Conservation (phyloP, 1,139 yeast species). For the Debaryomyces coudertii region DNA sequence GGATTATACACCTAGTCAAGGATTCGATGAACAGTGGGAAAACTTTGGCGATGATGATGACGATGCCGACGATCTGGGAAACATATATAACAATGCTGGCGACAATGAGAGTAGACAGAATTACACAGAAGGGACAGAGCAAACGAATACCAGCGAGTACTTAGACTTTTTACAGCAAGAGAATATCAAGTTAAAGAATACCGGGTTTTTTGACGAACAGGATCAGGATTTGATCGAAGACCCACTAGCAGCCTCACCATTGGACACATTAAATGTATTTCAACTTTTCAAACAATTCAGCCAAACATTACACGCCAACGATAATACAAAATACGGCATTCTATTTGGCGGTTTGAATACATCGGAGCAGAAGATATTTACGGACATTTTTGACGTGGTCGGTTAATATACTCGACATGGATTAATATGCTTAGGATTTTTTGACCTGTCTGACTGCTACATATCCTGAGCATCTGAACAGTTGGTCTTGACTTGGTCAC, state of each 20-base stretch:
- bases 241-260: slow-evolving; percentile 75
- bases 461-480: too few relatives aligned
- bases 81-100: too few relatives aligned
- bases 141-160: slow-evolving; percentile 37
- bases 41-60: slow-evolving; percentile 31
- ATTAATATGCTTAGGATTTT: too few relatives aligned
- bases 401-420: slow-evolving; percentile 1
- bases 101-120: slow-evolving; percentile 19
- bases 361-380: slow-evolving; percentile 13
- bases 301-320: slow-evolving; percentile 13
- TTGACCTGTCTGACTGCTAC: too few relatives aligned
- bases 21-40: slow-evolving; percentile 28
- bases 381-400: slow-evolving; percentile 13
- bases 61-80: slow-evolving; percentile 19
- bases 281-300: slow-evolving; percentile 23
- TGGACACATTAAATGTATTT: slow-evolving; percentile 73
- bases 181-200: slow-evolving; percentile 40
- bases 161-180: slow-evolving; percentile 48
- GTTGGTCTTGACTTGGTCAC: too few relatives aligned
- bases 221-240: slow-evolving; percentile 75
- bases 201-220: slow-evolving; percentile 43
- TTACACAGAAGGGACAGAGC: slow-evolving; percentile 17
- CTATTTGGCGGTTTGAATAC: slow-evolving; percentile 18
- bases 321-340: slow-evolving; percentile 15
- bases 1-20: slow-evolving; percentile 23